Evolutionary conservation across 805 yeast species (phyloP).

Genomic region (Alloascoidea africana): DNA sequence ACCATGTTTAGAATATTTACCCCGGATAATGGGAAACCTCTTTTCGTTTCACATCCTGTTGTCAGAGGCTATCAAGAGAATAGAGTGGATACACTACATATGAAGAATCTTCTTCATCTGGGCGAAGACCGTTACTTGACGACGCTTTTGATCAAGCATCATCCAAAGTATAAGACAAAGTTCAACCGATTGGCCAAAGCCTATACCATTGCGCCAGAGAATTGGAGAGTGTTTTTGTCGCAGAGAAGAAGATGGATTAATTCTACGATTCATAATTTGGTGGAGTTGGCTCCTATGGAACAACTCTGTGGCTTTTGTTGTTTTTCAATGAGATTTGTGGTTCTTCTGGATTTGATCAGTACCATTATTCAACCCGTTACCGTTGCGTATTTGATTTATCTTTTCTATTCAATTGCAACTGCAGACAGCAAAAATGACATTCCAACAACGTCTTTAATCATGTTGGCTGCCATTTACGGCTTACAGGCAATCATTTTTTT

Average conservation of each 20-base stretch:
- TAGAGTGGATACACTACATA: constrained; percentile 56
- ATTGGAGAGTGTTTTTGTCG: constrained; percentile 39
- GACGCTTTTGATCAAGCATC: constrained; percentile 37
- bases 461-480: constrained; percentile 40
- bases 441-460: constrained; percentile 38
- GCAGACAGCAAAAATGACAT: constrained; percentile 43
- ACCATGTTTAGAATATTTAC: constrained; percentile 86
- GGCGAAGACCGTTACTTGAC: constrained; percentile 50
- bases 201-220: constrained; percentile 43
- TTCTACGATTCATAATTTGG: constrained; percentile 47
- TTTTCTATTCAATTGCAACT: constrained; percentile 32
- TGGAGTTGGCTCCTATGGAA: constrained; percentile 41
- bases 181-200: constrained; percentile 44
- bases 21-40: constrained; percentile 71
- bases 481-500: constrained; percentile 49
- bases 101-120: constrained; percentile 40
- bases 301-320: constrained; percentile 55
- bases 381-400: constrained; percentile 28
- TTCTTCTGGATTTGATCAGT: constrained; percentile 39
- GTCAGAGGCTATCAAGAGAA: constrained; percentile 86
- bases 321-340: constrained; percentile 47
- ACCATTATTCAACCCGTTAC: constrained; percentile 50
- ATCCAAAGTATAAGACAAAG: constrained; percentile 38
- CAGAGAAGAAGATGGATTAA: constrained; percentile 60
- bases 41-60: constrained; percentile 84